Conservation (phyloP, 306 rosid species). For the Prunus davidiana region DNA sequence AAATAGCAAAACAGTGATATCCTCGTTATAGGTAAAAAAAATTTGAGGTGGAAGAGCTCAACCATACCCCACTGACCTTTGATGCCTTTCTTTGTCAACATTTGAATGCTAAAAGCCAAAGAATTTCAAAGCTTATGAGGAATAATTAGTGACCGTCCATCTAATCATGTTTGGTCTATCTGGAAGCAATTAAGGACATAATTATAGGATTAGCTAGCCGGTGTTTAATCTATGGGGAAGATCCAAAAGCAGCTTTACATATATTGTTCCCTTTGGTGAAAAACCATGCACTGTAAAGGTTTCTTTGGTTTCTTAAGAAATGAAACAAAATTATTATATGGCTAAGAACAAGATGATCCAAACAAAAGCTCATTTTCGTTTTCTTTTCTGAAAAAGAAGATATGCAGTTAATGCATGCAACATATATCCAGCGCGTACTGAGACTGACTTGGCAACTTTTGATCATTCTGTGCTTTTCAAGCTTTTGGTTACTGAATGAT, state of each 20-base stretch:
- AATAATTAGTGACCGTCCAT: constrained; percentile 34
- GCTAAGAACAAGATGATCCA: neutral
- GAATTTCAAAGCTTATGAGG: constrained; percentile 25
- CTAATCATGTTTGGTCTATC: neutral
- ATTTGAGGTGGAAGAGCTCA: no score
- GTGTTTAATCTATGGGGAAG: neutral
- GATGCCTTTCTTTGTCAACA: constrained; percentile 25
- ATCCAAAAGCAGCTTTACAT: neutral
- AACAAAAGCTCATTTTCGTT: neutral
- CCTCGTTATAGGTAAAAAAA: no score
- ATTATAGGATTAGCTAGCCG: neutral
- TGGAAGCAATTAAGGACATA: neutral
- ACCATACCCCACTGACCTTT: neutral
- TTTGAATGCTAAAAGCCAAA: constrained; percentile 20
- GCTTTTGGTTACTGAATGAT: neutral
- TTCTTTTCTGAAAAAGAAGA: neutral
- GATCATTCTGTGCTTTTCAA: no score
- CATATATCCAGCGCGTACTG: neutral
- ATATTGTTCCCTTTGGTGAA: no score
- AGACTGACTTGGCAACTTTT: neutral
- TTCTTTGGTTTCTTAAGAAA: neutral
- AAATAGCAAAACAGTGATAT: no score
- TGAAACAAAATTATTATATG: neutral
- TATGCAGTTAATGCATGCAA: neutral
- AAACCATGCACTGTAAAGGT: no score